Conservation (phyloP, 2,329 filamentous ascomycete genomes). For the Chrysoporthe cubensis region DNA sequence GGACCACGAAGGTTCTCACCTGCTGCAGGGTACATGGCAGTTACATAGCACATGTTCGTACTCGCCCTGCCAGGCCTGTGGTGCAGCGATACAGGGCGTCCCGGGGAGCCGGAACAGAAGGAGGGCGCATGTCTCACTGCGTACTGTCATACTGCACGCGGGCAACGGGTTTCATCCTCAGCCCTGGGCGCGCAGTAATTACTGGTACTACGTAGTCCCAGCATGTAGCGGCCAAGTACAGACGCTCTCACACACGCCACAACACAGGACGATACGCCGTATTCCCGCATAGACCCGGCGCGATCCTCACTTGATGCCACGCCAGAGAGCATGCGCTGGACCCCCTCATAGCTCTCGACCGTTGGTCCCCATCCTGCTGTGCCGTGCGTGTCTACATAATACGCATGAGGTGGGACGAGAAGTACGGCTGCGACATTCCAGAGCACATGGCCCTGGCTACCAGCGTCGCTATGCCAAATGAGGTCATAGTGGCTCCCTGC, state of each 20-base stretch:
- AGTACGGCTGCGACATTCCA: no score
- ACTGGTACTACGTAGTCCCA: no score
- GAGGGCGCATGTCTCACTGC: no score
- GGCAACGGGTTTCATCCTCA: background rate
- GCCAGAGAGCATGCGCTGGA: background rate
- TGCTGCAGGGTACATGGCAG: background rate
- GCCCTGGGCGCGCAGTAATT: background rate
- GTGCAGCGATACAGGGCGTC: background rate
- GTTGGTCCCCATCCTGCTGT: no score
- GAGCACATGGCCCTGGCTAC: constrained; percentile 1
- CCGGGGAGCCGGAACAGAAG: background rate
- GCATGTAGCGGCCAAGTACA: no score
- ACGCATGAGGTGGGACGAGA: background rate
- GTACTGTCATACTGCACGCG: background rate
- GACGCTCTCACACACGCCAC: no score
- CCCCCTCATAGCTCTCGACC: no score
- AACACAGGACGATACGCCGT: background rate
- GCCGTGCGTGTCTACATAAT: background rate
- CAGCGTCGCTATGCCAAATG: constrained; percentile 1
- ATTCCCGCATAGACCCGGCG: background rate
- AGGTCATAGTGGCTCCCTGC: background rate
- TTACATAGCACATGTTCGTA: no score
- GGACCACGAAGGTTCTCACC: constrained; percentile 12
- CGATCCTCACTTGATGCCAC: background rate
- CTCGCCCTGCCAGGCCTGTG: background rate